These are phyloP conservation scores for Moniliophthora roreri DNA, from an alignment of 1,284 basidiomycete species.

Conservation along the genomic window DNA sequence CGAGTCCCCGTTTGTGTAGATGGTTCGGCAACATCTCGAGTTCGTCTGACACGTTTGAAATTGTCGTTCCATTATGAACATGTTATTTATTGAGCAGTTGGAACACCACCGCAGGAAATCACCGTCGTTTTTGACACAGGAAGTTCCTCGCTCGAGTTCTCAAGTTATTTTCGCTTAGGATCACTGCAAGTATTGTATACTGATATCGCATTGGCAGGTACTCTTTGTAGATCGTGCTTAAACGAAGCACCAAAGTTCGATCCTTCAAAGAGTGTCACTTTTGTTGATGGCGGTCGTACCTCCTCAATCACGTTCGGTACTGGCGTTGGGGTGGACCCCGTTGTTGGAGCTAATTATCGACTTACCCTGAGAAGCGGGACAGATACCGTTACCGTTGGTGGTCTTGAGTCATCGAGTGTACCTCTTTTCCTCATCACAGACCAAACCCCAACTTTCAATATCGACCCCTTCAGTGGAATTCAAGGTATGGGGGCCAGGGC, in stretches of 20 bases:
- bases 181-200: slow-evolving; percentile 2
- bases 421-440: slow-evolving; percentile 18
- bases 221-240: slow-evolving; percentile 43
- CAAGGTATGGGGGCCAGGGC: slow-evolving; percentile 49
- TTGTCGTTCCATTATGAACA: not conserved
- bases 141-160: slow-evolving; percentile 47
- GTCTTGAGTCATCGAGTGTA: slow-evolving; percentile 12
- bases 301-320: slow-evolving; percentile 48
- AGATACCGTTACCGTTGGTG: slow-evolving; percentile 17
- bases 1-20: too few relatives aligned
- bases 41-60: slow-evolving; percentile 11
- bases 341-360: slow-evolving; percentile 27
- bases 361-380: slow-evolving; percentile 11
- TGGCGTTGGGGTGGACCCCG: slow-evolving; percentile 57
- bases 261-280: slow-evolving; percentile 47
- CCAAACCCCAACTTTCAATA: slow-evolving; percentile 17
- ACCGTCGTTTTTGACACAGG: slow-evolving; percentile 57
- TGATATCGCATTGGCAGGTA: slow-evolving; percentile 30
- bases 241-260: slow-evolving; percentile 47
- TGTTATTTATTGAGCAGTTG: slow-evolving; percentile 31
- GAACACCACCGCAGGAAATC: slow-evolving; percentile 46
- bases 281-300: slow-evolving; percentile 39
- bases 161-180: slow-evolving; percentile 29
- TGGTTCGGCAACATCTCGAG: slow-evolving; percentile 53
- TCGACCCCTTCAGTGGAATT: slow-evolving; percentile 55